Evolutionary conservation across 2,329 filamentous ascomycete species (phyloP).

Genomic region (Lecanosticta acicola): DNA sequence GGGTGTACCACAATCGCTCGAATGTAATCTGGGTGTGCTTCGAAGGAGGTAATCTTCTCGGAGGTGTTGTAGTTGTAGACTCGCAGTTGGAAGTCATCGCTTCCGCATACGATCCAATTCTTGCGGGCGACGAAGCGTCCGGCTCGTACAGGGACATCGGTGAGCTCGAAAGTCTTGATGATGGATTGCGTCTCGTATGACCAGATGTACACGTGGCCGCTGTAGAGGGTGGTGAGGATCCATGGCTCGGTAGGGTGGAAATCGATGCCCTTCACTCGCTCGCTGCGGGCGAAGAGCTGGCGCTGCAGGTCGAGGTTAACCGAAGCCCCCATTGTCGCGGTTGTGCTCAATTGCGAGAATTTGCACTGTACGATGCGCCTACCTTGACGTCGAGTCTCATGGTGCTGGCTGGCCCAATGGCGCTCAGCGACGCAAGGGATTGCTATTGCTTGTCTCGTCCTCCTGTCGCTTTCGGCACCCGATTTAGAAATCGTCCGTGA

Average conservation of each 20-base stretch:
- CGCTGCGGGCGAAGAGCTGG: conserved; percentile 80
- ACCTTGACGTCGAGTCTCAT: conserved; percentile 60
- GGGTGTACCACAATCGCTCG: conserved; percentile 94
- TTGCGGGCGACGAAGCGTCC: conserved; percentile 95
- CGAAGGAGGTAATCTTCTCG: conserved; percentile 95
- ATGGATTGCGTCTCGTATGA: conserved; percentile 95
- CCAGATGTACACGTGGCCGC: conserved; percentile 98
- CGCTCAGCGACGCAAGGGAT: conserved; percentile 25
- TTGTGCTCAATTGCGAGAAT: neutral
- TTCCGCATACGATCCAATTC: conserved; percentile 77
- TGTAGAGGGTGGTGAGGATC: conserved; percentile 92
- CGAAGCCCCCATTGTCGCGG: conserved; percentile 35
- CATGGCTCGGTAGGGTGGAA: conserved; percentile 97
- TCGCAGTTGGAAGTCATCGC: conserved; percentile 81
- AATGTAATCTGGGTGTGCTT: conserved; percentile 97
- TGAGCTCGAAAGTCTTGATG: conserved; percentile 98
- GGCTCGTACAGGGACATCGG: conserved; percentile 93
- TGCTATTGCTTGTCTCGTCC: conserved; percentile 16
- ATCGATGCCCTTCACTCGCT: conserved; percentile 95
- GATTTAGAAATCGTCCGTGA: neutral
- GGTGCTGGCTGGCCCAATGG: conserved; percentile 19
- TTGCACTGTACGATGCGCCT: conserved; percentile 20
- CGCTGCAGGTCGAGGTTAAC: conserved; percentile 50
- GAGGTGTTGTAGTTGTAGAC: conserved; percentile 99
- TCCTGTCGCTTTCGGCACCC: neutral